Base-by-base conservation (phyloP, 257 asterid species). In the Fraxinus pennsylvanica region DNA sequence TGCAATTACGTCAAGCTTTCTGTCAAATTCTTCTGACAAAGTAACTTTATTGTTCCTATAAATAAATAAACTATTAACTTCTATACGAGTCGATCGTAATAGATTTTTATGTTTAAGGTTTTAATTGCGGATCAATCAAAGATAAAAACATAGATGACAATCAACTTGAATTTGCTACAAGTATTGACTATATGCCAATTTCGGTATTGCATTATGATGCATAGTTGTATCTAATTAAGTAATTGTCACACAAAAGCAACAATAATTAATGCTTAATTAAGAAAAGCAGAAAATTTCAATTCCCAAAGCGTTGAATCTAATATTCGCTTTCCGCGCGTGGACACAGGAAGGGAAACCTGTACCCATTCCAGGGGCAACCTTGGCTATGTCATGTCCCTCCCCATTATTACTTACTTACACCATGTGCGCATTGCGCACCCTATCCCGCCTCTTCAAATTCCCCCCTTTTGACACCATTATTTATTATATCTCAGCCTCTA, bases 291-390 rank as follows among this genome's bases (percentile, higher is more conserved):
- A 39, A 65, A 39, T 25, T 65, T 72, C 78, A 65, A 47, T 66
- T 66, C 72, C 71, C 71, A 52, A 61, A 72, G 54, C 65, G 73
- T 73, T 78, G 73, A 77, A 81, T 45, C 27, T 30, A 68, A 10
- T 38, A 35, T 70, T 66, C n/a, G 19, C 75, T 76, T 76, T 76
- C 77, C 82, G 78, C 88, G 89, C 83, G 89, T 84, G 84, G 84
- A 84, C 74, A 43, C 83, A 35, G 81, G 74, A 78, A 15, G 70
- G 91, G 87, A 72, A 84, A 84, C 87, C 84, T 84, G 91, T 81
- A 80, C 84, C 88, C 86, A 30, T 71, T 76, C 35, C 63, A 75
- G 90, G 88, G 88, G 84, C 90, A 80, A 84, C 82, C 91, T 74
- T 80, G 80, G 76, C 78, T 9, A 77, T 9, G 74, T 68, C 75